Conservation (phyloP, 2,329 filamentous ascomycete genomes). For the Biscogniauxia mediterranea region DNA sequence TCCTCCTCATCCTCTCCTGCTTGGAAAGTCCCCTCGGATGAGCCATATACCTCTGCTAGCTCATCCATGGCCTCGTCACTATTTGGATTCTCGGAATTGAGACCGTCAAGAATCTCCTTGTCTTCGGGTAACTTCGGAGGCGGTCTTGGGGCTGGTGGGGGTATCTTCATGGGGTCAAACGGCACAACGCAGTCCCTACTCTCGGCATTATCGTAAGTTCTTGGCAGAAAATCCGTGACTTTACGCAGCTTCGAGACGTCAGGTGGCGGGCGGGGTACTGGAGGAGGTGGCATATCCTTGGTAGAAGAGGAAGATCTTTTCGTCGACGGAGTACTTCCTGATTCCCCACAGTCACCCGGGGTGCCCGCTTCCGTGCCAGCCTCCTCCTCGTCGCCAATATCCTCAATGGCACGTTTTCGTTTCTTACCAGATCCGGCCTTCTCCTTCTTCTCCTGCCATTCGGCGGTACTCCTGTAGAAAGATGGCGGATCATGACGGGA, state of each 20-base stretch:
- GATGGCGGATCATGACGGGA: slow-evolving; percentile 78
- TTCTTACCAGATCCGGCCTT: slow-evolving; percentile 38
- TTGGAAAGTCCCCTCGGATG: slow-evolving; percentile 31
- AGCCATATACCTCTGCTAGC: slow-evolving; percentile 32
- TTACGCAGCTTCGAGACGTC: slow-evolving; percentile 29
- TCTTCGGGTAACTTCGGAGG: slow-evolving; percentile 15
- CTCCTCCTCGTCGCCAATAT: slow-evolving; percentile 33
- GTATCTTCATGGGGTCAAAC: slow-evolving; percentile 30
- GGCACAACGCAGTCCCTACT: slow-evolving; percentile 27
- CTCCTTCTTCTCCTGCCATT: slow-evolving; percentile 55
- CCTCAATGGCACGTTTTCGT: slow-evolving; percentile 42
- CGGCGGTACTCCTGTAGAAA: slow-evolving; percentile 65
- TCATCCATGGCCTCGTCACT: slow-evolving; percentile 44
- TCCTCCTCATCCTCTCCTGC: slow-evolving; percentile 34
- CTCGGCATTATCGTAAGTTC: slow-evolving; percentile 28
- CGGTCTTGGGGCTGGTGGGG: slow-evolving; percentile 23
- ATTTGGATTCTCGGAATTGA: slow-evolving; percentile 33
- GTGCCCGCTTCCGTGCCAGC: slow-evolving; percentile 26
- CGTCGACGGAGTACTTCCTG: slow-evolving; percentile 5
- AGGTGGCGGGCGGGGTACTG: slow-evolving; percentile 29
- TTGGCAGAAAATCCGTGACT: slow-evolving; percentile 31
- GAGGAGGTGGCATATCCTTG: slow-evolving; percentile 32
- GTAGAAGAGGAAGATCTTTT: slow-evolving; percentile 21
- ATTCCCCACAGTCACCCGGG: slow-evolving; percentile 4
- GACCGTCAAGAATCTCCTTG: slow-evolving; percentile 28